These are phyloP conservation scores for Crucibulum parvulum DNA, from an alignment of 1,284 basidiomycete genomes.

Conservation along the genomic window DNA sequence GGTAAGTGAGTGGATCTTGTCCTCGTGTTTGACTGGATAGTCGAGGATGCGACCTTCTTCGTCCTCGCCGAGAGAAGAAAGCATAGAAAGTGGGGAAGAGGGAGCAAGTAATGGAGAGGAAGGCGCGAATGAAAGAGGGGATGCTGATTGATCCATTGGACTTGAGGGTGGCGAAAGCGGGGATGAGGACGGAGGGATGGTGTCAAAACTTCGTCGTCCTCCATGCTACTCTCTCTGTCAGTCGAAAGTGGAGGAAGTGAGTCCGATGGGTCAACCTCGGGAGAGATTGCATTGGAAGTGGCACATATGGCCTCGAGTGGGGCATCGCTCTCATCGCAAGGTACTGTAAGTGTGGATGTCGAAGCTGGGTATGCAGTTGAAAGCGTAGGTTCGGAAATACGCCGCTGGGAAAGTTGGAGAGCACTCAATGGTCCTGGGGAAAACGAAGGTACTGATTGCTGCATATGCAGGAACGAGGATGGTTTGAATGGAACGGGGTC, in stretches of 20 bases:
- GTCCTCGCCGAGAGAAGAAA: neutral
- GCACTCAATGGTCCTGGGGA: slow-evolving; percentile 26
- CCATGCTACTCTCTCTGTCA: slow-evolving; percentile 34
- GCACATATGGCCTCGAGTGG: neutral
- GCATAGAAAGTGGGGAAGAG: slow-evolving; percentile 30
- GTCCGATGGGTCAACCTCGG: slow-evolving; percentile 18
- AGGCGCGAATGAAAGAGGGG: slow-evolving; percentile 32
- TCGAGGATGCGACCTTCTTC: neutral
- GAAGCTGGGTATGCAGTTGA: slow-evolving; percentile 8
- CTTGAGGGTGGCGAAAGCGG: slow-evolving; percentile 38
- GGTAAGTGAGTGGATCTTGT: slow-evolving; percentile 1
- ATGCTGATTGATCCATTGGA: slow-evolving; percentile 37
- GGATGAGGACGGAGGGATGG: slow-evolving; percentile 43
- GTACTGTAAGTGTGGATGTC: slow-evolving; percentile 2
- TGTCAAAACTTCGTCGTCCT: slow-evolving; percentile 23
- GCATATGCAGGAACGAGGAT: slow-evolving; percentile 23
- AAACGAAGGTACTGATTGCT: slow-evolving; percentile 44
- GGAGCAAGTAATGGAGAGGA: slow-evolving; percentile 27
- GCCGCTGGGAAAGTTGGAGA: slow-evolving; percentile 20
- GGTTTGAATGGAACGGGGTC: slow-evolving; percentile 45
- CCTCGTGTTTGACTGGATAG: neutral
- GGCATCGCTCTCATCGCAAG: slow-evolving; percentile 3
- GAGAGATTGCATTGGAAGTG: slow-evolving; percentile 8
- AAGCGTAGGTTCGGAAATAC: slow-evolving; percentile 42
- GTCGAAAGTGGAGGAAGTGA: slow-evolving; percentile 34